Evolutionary conservation across 2,329 filamentous ascomycete genomes (phyloP), one percentile per base, ranked within the genome.

Genomic region (Coniella lustricola): DNA sequence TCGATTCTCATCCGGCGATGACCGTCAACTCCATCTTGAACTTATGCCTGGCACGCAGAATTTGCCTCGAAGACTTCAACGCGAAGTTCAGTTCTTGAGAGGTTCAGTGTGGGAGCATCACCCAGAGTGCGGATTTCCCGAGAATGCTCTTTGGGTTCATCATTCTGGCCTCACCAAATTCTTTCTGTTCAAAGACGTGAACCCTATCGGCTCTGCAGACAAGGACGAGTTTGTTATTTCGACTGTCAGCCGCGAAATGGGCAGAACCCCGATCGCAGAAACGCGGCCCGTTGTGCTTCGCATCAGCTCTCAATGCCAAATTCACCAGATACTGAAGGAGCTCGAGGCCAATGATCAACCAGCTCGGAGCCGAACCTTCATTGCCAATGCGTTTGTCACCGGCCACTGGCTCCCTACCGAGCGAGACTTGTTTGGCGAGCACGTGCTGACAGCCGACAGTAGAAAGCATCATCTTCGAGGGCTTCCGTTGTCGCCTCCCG

Each of bases 121-220:
- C 12, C 44, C 58, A 2, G 29, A 59, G 8, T 67, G 65, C 35
- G 64, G 62, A n/a, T 56, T 57, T 1, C 57, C 65, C 0, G 62
- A 63, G 45, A 37, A 57, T 7, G 60, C 57, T 16, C 54, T 67
- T 0, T 59, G 61, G 37, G 50, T 56, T 13, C 16, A n/a, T 10
- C 7, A 46, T 0, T 20, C 35, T 4, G 7, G 7, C 18, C 0
- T 34, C 32, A 25, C 18, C 21, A 53, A 50, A 2, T 40, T 60
- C 1, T 66, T 56, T 31, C 54, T 60, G 29, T 68, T 63, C 58
- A 66, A 63, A 39, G 63, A 62, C n/a, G 50, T 56, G 5, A 49
- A 52, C 3, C 57, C 46, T 12, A 55, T 55, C 2, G 52, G 54
- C 2, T n/a, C 25, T 4, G 46, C 58, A 3, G 35, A 55, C 4